Conservation (phyloP, 257 asterid species). For the Solanum appendiculatum region DNA sequence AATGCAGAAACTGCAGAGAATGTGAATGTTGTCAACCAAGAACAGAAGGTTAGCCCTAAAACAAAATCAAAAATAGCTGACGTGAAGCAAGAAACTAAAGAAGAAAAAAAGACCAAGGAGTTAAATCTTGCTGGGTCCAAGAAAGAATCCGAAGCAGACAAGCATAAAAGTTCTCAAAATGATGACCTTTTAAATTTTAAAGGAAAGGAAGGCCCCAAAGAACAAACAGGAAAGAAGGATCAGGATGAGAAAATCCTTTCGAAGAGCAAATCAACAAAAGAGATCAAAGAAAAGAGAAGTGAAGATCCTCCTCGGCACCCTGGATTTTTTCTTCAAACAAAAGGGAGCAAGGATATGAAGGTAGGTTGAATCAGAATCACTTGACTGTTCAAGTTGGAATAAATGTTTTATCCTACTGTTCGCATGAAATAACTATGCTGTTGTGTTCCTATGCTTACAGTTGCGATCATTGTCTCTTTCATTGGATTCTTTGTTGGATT, state of each 20-base stretch:
- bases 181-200: conserved; percentile 24
- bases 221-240: conserved; percentile 29
- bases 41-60: conserved; percentile 13
- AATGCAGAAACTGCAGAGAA: conserved; percentile 22
- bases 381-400: not conserved
- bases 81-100: conserved; percentile 27
- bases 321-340: conserved; percentile 71
- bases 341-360: conserved; percentile 60
- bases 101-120: conserved; percentile 24
- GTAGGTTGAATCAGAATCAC: conserved; percentile 30
- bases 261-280: conserved; percentile 31
- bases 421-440: not conserved
- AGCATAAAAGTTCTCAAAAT: conserved; percentile 22
- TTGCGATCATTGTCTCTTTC: conserved; percentile 77
- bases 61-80: conserved; percentile 8
- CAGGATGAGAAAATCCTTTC: conserved; percentile 34
- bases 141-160: conserved; percentile 18
- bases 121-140: conserved; percentile 27
- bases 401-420: not conserved
- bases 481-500: conserved; percentile 88
- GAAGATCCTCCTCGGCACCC: conserved; percentile 89
- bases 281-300: conserved; percentile 40
- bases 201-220: conserved; percentile 33
- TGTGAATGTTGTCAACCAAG: conserved; percentile 10
- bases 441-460: conserved; percentile 24